Conservation (phyloP, 306 rosid species). For the Cyclanthera cordifolia region DNA sequence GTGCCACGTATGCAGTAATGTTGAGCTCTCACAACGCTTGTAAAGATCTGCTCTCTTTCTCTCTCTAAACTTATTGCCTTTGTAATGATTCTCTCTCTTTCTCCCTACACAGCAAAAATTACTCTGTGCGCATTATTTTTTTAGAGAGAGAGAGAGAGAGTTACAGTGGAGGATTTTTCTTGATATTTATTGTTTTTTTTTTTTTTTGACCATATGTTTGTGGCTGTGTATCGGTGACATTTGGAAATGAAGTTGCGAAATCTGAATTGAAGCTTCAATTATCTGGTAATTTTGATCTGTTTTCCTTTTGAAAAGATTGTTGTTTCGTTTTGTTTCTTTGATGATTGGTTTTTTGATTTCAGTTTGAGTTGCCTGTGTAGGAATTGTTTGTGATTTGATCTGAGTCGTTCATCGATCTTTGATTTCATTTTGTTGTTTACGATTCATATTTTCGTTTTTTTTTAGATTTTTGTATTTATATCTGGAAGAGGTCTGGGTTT, state of each 20-base stretch:
- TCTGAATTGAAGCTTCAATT: slow-evolving; percentile 1
- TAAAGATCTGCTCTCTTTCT: slow-evolving; percentile 40
- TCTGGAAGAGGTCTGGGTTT: no score
- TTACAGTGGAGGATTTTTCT: no score
- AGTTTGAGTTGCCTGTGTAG: no score
- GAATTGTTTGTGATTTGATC: no score
- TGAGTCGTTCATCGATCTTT: no score
- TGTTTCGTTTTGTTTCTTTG: neutral
- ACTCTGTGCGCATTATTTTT: neutral
- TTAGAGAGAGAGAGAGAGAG: neutral
- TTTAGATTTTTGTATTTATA: no score
- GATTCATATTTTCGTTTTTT: no score
- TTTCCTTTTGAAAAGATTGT: neutral
- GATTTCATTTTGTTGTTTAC: no score
- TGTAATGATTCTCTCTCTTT: slow-evolving; percentile 40
- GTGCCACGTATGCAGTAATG: slow-evolving; percentile 54
- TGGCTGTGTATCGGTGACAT: neutral
- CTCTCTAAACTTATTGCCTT: slow-evolving; percentile 19
- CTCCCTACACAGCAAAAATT: neutral
- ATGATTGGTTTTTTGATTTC: neutral
- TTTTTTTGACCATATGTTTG: no score
- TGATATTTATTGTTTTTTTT: no score
- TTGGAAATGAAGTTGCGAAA: neutral
- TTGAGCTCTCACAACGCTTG: slow-evolving; percentile 24
- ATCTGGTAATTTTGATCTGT: neutral